Percentiles rank a stretch among this genome's conserved stretches.
phyloP scores from a whole-genome alignment of 2,329 filamentous ascomycete genomes.

The Aspergillus costaricaensis region DNA sequence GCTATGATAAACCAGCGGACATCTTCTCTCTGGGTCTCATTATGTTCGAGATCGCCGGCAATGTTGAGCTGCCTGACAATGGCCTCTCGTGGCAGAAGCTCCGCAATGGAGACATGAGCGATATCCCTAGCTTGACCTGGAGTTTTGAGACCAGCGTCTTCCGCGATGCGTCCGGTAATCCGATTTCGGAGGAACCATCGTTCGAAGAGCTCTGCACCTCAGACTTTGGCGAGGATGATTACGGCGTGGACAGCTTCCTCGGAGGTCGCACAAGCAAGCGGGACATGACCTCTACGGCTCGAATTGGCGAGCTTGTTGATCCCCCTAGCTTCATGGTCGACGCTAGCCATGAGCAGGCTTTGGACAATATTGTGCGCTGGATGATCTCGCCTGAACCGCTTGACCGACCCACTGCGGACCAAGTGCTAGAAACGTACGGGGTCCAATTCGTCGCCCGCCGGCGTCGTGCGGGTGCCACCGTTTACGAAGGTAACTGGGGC shows the following conservation, averaged over 20 bases:
- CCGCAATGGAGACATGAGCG: constrained; percentile 83
- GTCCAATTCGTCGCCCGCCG: constrained; percentile 77
- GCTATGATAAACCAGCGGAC: constrained; percentile 87
- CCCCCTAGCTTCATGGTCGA: constrained; percentile 92
- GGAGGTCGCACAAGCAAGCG: constrained; percentile 28
- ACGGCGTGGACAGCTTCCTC: constrained; percentile 41
- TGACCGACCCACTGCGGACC: constrained; percentile 71
- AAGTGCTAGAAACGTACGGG: constrained; percentile 72
- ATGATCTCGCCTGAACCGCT: constrained; percentile 80
- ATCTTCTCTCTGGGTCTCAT: constrained; percentile 93
- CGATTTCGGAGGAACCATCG: constrained; percentile 51
- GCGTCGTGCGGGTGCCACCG: constrained; percentile 82
- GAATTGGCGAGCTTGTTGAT: constrained; percentile 61
- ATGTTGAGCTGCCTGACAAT: constrained; percentile 91
- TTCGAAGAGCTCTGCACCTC: constrained; percentile 48
- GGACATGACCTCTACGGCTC: constrained; percentile 35
- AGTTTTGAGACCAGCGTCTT: constrained; percentile 69
- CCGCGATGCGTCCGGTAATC: constrained; percentile 74
- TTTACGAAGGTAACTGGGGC: constrained; percentile 96
- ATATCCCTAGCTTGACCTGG: constrained; percentile 84
- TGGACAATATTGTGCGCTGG: constrained; percentile 81
- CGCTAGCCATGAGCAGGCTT: constrained; percentile 67
- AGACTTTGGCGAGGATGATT: constrained; percentile 48
- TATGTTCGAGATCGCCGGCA: constrained; percentile 90
- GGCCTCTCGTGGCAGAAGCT: constrained; percentile 88